These are phyloP conservation scores for Pyrenochaeta sp. DNA, from an alignment of 2,329 filamentous ascomycete genomes.

Conservation along the genomic window DNA sequence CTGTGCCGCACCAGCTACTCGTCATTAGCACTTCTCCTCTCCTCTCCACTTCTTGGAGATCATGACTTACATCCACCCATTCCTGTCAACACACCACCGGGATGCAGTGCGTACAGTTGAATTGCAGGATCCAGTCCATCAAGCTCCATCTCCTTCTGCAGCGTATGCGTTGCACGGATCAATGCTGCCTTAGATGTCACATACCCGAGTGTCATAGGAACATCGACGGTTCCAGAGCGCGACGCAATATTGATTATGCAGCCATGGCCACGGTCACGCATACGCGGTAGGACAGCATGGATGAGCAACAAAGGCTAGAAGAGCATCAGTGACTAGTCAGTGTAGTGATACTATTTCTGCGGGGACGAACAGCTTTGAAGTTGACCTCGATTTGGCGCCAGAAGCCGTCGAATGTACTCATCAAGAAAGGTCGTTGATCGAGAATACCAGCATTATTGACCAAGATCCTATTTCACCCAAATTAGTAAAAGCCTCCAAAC, in stretches of 20 bases:
- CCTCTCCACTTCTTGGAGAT: background rate
- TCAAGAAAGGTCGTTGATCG: conserved; percentile 34
- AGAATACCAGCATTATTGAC: conserved; percentile 42
- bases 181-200: conserved; percentile 37
- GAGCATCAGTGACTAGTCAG: background rate
- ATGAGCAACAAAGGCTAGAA: conserved; percentile 34
- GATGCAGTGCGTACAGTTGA: conserved; percentile 41
- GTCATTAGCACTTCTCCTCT: conserved; percentile 5
- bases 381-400: conserved; percentile 44
- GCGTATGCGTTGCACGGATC: conserved; percentile 38
- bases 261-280: conserved; percentile 31
- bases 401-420: conserved; percentile 33
- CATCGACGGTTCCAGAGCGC: conserved; percentile 38
- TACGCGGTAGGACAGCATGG: conserved; percentile 30
- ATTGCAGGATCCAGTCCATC: conserved; percentile 36
- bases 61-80: conserved; percentile 37
- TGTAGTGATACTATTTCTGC: no score
- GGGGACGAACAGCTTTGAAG: conserved; percentile 40
- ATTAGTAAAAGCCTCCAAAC: background rate
- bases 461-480: no score
- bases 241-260: conserved; percentile 43
- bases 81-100: conserved; percentile 33
- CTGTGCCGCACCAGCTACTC: conserved; percentile 22
- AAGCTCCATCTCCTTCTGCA: conserved; percentile 39
- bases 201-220: conserved; percentile 42